Evolutionary conservation across 2,329 filamentous ascomycete genomes (phyloP).

Genomic region (Botrytis byssoidea): DNA sequence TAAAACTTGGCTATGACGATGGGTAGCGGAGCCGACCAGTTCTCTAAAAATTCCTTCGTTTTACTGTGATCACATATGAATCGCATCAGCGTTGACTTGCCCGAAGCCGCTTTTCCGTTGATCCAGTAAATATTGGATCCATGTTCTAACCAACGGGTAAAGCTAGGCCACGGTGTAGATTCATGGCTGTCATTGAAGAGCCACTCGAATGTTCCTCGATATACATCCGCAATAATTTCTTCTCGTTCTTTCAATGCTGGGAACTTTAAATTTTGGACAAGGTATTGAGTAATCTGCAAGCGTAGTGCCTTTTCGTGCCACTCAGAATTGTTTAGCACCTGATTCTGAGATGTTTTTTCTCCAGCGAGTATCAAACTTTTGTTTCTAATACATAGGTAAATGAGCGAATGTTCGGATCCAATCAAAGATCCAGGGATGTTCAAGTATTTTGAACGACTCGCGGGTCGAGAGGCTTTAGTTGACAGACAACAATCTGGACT

Average conservation of each 20-base stretch:
- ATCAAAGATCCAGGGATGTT: background rate
- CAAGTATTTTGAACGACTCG: too few relatives aligned
- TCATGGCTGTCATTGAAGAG: constrained; percentile 3
- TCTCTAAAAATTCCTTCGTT: constrained; percentile 18
- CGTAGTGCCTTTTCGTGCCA: background rate
- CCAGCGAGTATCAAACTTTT: background rate
- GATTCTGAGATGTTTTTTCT: background rate
- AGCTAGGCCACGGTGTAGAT: background rate
- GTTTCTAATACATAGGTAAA: background rate
- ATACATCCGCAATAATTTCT: constrained; percentile 15
- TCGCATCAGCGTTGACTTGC: constrained; percentile 30
- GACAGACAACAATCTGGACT: background rate
- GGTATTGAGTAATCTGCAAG: background rate
- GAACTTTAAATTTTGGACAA: constrained; percentile 10
- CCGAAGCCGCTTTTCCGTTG: constrained; percentile 26
- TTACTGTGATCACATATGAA: constrained; percentile 16
- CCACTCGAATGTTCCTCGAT: constrained; percentile 23
- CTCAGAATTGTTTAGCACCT: background rate
- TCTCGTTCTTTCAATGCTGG: constrained; percentile 9
- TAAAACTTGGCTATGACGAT: constrained; percentile 43
- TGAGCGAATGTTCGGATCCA: background rate
- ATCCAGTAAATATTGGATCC: constrained; percentile 26
- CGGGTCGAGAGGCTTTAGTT: background rate
- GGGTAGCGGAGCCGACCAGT: constrained; percentile 33
- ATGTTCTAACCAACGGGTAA: constrained; percentile 24